These are phyloP conservation scores for Pichia kluyveri DNA, from an alignment of 805 yeast genomes.

Conservation along the genomic window DNA sequence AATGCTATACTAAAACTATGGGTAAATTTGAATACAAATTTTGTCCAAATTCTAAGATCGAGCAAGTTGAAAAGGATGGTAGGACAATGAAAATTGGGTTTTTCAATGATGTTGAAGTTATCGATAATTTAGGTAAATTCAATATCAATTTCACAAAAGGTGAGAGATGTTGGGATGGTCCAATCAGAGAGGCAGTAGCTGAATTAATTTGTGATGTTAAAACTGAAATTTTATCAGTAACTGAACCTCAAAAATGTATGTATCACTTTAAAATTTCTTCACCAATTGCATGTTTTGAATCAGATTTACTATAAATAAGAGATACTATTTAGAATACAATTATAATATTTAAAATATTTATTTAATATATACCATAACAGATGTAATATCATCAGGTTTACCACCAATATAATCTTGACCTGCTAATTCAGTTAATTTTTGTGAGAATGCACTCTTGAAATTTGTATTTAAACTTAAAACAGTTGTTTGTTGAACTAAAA, in stretches of 20 bases:
- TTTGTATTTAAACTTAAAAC: conserved; percentile 61
- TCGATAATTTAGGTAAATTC: conserved; percentile 10
- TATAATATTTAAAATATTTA: conserved; percentile 5
- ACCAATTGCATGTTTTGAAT: conserved; percentile 36
- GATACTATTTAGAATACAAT: neutral
- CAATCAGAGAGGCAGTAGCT: conserved; percentile 61
- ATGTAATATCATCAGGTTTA: conserved; percentile 90
- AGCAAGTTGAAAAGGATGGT: conserved; percentile 43
- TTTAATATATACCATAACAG: conserved; percentile 60
- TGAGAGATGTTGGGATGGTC: conserved; percentile 91
- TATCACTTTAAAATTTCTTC: conserved; percentile 46
- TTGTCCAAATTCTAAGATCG: conserved; percentile 46
- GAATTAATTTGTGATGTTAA: conserved; percentile 58
- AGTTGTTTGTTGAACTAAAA: conserved; percentile 61
- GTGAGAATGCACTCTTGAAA: conserved; percentile 81
- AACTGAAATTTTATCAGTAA: conserved; percentile 49
- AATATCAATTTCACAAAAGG: conserved; percentile 44
- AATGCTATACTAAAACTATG: conserved; percentile 37
- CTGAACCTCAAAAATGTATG: conserved; percentile 85
- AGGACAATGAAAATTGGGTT: conserved; percentile 44
- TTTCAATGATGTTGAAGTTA: conserved; percentile 14
- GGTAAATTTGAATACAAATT: conserved; percentile 68
- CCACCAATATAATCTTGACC: conserved; percentile 79
- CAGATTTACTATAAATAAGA: conserved; percentile 6
- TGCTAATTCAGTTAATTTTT: conserved; percentile 55